Base-by-base conservation (phyloP, 495 filamentous ascomycete genomes). In the Penicillium angulare region DNA sequence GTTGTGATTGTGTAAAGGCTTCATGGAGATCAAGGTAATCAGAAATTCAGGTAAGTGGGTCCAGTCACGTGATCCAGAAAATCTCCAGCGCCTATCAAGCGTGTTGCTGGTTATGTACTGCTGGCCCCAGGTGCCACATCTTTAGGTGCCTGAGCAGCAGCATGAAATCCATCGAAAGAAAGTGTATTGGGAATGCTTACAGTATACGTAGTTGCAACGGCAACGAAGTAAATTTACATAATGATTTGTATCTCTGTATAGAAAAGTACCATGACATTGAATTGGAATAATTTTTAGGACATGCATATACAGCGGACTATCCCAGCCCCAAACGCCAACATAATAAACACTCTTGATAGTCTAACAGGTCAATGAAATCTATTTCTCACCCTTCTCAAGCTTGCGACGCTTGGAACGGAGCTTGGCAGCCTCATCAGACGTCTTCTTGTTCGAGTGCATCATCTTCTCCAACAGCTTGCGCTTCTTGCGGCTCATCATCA, bases 401-500 rank as follows among this genome's bases (percentile, higher is more conserved):
- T 84, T 92, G 74, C 92, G 86, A 67, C 89, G 80, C 83, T 97
- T 97, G 32, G 77, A 80, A 49, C 89, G 83, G 67, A 97, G 75
- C 70, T 72, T 77, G 50, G 82, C 72, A 26, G 86, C 84, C 69
- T 91, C 89, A 8, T 83, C 87, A 48, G 87, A 86, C 76, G 85
- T 84, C 78, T 88, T 87, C 72, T 84, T 88, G 70, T 92, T 92
- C 54, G 80, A 86, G 73, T 90, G 90, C 64, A 88, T 77, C 89
- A 95, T 95, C 80, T 95, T 91, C 76, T 92, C 89, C 47, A 89
- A 79, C 52, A 92, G 73, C 81, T 92, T 92, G 57, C 89, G 77
- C 79, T 92, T 92, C 82, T 89, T 91, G 72, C 89, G 83, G 70
- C 84, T 86, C 78, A 95, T 87, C 89, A 95, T 95, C 69, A 90